Percentiles rank a stretch among this genome's conserved stretches.
Evolutionary conservation across 495 filamentous ascomycete genomes (phyloP).

Genomic region (Penicillium atrosanguineum): DNA sequence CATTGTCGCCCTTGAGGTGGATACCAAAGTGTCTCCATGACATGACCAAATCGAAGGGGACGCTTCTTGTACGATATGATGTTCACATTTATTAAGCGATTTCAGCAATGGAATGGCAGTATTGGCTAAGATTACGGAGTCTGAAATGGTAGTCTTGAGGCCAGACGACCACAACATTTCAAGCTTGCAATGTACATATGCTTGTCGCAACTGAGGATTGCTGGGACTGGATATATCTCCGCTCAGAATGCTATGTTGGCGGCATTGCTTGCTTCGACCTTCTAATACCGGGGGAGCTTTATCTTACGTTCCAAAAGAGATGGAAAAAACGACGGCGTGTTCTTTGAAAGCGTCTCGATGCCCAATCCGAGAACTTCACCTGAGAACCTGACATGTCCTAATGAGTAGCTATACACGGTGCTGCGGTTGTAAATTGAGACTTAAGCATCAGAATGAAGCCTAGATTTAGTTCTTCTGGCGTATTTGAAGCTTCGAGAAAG

Average conservation of each 20-base stretch:
- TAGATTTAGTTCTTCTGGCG: background rate
- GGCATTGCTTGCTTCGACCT: background rate
- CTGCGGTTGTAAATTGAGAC: background rate
- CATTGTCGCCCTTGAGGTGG: constrained; percentile 1
- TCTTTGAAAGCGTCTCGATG: background rate
- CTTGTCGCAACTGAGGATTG: background rate
- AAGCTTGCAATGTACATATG: constrained; percentile 7
- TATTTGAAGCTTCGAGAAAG: too few relatives aligned
- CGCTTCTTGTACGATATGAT: constrained; percentile 39
- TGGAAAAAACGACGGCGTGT: background rate
- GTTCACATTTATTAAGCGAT: constrained; percentile 18
- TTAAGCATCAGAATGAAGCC: too few relatives aligned
- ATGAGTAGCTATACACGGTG: background rate
- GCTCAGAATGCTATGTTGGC: background rate
- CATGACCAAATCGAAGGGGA: constrained; percentile 23
- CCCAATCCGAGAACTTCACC: background rate
- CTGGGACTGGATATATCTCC: background rate
- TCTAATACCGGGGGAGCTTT: background rate
- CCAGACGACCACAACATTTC: background rate
- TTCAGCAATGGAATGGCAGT: constrained; percentile 2
- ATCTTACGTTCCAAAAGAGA: background rate
- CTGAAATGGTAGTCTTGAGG: background rate
- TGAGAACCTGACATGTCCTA: background rate
- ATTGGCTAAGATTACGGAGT: background rate
- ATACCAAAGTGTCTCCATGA: constrained; percentile 20